Percentiles rank a stretch among this genome's conserved stretches.
Conservation (phyloP, 176 grass and related monocot species). For the Cenchrus fungigraminus region DNA sequence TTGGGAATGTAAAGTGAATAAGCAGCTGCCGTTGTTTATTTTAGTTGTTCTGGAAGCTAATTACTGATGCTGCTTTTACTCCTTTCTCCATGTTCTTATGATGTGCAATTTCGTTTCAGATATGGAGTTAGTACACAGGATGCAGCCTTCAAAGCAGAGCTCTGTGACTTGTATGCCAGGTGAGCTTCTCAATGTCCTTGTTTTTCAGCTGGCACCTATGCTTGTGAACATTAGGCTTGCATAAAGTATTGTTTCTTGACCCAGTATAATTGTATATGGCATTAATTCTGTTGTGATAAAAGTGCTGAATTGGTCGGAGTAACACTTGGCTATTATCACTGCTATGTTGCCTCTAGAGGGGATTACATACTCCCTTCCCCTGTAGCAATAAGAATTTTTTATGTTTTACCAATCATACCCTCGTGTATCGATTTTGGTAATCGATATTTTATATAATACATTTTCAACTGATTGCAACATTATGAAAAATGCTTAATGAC, state of each 20-base stretch:
- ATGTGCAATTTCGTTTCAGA: slow-evolving; percentile 46
- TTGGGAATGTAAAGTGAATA: neutral
- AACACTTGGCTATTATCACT: neutral
- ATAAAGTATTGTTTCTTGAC: neutral
- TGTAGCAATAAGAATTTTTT: too few species aligned
- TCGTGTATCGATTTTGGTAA: too few species aligned
- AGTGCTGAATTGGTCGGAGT: neutral
- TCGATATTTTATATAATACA: too few species aligned
- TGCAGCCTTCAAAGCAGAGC: slow-evolving; percentile 83
- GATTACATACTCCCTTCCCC: neutral
- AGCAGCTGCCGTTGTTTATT: neutral
- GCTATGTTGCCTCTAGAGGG: neutral
- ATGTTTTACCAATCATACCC: too few species aligned
- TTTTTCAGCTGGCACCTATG: slow-evolving; percentile 8
- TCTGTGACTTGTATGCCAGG: slow-evolving; percentile 84
- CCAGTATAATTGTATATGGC: neutral
- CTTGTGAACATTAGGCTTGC: neutral
- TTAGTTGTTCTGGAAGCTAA: neutral
- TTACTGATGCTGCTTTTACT: neutral
- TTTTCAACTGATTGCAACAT: too few species aligned
- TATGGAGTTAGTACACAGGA: slow-evolving; percentile 93
- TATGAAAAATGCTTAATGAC: too few species aligned
- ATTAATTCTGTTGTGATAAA: neutral
- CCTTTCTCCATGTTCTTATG: slow-evolving; percentile 25
- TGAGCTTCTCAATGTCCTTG: slow-evolving; percentile 38